phyloP scores from a whole-genome alignment of 345 rosid species.

The Linum tenue region DNA sequence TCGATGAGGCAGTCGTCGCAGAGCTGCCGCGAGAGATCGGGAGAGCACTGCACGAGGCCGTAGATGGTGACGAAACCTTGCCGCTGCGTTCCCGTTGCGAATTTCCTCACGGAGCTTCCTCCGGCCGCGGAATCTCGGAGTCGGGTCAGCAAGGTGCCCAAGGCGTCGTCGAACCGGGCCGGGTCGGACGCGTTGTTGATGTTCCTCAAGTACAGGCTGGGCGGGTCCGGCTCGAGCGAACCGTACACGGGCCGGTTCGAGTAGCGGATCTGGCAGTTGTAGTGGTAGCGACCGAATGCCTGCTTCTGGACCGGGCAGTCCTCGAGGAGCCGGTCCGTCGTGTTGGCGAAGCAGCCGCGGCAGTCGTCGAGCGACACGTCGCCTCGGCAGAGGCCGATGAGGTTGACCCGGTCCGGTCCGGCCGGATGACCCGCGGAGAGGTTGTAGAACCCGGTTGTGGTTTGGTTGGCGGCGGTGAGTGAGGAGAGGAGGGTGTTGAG shows the following conservation, averaged over 20 bases:
- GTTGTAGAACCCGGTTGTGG: conserved; percentile 10
- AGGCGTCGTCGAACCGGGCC: no score
- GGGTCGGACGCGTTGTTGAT: neutral
- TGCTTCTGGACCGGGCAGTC: neutral
- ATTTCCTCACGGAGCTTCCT: no score
- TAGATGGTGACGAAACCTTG: conserved; percentile 1
- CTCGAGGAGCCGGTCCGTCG: neutral
- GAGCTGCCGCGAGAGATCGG: conserved; percentile 6
- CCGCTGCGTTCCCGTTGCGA: no score
- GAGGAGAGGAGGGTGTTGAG: conserved; percentile 29
- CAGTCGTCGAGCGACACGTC: neutral
- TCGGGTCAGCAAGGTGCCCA: no score
- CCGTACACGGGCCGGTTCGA: neutral
- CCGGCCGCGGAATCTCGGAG: no score
- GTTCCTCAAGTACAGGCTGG: neutral
- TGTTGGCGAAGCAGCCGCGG: neutral
- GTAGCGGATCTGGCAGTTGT: neutral
- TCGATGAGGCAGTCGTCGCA: conserved; percentile 18
- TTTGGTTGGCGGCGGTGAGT: conserved; percentile 22
- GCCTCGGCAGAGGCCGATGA: neutral
- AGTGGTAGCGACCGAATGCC: neutral
- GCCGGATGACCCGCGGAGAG: conserved; percentile 3
- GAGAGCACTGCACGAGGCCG: conserved; percentile 22
- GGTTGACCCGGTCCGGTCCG: conserved; percentile 3
- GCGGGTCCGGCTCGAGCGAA: no score